Evolutionary conservation across 1,284 basidiomycete genomes (phyloP).

Genomic region (Lentinula novae-zelandiae): DNA sequence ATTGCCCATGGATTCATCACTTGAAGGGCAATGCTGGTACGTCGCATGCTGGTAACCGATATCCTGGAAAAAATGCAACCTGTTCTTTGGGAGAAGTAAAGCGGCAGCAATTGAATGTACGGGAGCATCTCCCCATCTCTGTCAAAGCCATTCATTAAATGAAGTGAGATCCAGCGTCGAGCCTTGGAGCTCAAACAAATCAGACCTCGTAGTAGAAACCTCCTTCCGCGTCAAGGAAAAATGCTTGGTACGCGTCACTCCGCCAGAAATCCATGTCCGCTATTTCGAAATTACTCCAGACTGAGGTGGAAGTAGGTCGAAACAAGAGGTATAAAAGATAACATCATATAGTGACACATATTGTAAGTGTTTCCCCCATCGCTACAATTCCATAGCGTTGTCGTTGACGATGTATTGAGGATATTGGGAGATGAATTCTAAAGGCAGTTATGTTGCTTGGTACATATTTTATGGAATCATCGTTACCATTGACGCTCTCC

Average conservation of each 20-base stretch:
- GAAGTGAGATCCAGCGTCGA: neutral
- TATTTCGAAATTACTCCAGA: constrained; percentile 85
- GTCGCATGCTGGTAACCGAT: constrained; percentile 53
- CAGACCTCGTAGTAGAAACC: constrained; percentile 78
- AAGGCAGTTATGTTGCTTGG: neutral
- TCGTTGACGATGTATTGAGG: constrained; percentile 66
- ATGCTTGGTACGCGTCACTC: constrained; percentile 65
- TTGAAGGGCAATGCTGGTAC: constrained; percentile 9
- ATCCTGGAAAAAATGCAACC: constrained; percentile 69
- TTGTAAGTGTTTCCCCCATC: constrained; percentile 72
- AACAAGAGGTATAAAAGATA: neutral
- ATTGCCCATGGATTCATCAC: neutral
- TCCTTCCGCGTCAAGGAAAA: constrained; percentile 73
- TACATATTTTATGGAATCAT: neutral
- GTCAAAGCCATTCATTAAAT: neutral
- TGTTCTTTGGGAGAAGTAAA: constrained; percentile 56
- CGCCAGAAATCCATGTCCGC: constrained; percentile 79
- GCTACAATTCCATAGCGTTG: constrained; percentile 74
- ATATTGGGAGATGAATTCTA: constrained; percentile 66
- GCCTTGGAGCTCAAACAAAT: neutral
- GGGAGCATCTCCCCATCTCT: constrained; percentile 80
- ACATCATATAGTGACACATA: constrained; percentile 70
- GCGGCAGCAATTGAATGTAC: constrained; percentile 75
- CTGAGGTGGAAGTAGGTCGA: constrained; percentile 27
- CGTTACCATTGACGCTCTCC: constrained; percentile 64